A percentile compares a stretch with the other conserved stretches of the same genome.
Conservation (phyloP, 805 yeast genomes). For the Candida railenensis region DNA sequence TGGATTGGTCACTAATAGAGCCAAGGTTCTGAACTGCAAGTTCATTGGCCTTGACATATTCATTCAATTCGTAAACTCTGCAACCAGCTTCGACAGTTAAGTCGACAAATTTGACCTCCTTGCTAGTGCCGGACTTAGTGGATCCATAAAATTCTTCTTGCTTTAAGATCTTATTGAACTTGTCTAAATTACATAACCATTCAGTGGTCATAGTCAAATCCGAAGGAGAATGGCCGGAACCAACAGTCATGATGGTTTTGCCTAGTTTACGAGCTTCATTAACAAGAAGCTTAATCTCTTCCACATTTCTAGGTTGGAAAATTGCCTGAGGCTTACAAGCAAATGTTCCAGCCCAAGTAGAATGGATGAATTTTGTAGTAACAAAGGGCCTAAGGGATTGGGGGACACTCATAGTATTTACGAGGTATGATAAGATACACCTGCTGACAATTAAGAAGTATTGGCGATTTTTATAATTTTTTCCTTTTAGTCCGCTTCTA, state of each 20-base stretch:
- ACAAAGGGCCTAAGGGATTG: slow-evolving; percentile 28
- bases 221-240: slow-evolving; percentile 95
- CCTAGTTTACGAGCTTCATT: slow-evolving; percentile 55
- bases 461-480: not conserved
- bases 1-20: slow-evolving; percentile 87
- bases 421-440: too few relatives aligned
- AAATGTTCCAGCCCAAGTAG: slow-evolving; percentile 92
- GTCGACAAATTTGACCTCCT: slow-evolving; percentile 69
- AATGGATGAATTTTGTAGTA: slow-evolving; percentile 48
- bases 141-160: slow-evolving; percentile 48
- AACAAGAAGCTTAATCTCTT: slow-evolving; percentile 69
- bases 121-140: slow-evolving; percentile 12
- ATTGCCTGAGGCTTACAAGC: slow-evolving; percentile 70
- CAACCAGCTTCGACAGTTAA: slow-evolving; percentile 95
- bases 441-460: too few relatives aligned
- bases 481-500: not conserved
- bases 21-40: slow-evolving; percentile 90
- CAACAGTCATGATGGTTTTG: slow-evolving; percentile 78
- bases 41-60: slow-evolving; percentile 57
- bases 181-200: slow-evolving; percentile 87
- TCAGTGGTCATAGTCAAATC: slow-evolving; percentile 83
- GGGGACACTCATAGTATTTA: slow-evolving; percentile 26
- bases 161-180: slow-evolving; percentile 54
- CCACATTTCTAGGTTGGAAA: slow-evolving; percentile 72
- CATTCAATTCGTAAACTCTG: slow-evolving; percentile 72